Base-by-base conservation (phyloP, 2,329 filamentous ascomycete species). In the Teratosphaeria gauchensis region DNA sequence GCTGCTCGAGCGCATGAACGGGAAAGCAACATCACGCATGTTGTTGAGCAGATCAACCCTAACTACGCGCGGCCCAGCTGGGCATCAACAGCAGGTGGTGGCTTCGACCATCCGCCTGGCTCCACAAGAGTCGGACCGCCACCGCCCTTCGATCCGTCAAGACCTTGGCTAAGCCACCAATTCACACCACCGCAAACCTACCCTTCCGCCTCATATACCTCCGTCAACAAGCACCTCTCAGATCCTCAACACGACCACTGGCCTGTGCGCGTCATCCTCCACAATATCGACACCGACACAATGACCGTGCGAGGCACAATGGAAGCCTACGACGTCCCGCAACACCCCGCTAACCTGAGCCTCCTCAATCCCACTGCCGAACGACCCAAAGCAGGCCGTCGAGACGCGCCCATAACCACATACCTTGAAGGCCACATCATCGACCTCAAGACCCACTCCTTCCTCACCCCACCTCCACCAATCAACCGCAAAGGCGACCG, bases 391-490 rank as follows among this genome's bases (percentile, higher is more conserved):
- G 66, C 66, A 66, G 66, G 75, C 70, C 60, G 76, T 69, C 63
- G 76, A 69, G 75, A 80, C 60, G 78, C 78, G 58, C 76, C 77
- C 8, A 87, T 87, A 58, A 82, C 82, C 16, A 87, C 84, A 2
- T 87, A 84, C 66, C 77, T 87, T 52, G 84, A 87, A 74, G 85
- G 85, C 57, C 85, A 88, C 67, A 86, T 88, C 60, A 81, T 88
- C 61, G 85, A 88, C 68, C 83, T 80, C 64, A 69, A 69, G 51
- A 75, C 70, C 4, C 73, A 80, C 68, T 77, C 74, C 54, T 75
- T 88, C 63, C 73, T 81, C 55, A 82, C 80, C 11, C 71, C 71
- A 30, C n/a, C 9, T 71, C 77, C 54, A 16, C 56, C 61, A 60
- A 31, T 56, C 62, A 58, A 65, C 51, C 16, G 58, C 12, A 59